Evolutionary conservation across 768 basidiomycete species (phyloP), one percentile per base, ranked within the genome.

Genomic region (Trametes punicea): DNA sequence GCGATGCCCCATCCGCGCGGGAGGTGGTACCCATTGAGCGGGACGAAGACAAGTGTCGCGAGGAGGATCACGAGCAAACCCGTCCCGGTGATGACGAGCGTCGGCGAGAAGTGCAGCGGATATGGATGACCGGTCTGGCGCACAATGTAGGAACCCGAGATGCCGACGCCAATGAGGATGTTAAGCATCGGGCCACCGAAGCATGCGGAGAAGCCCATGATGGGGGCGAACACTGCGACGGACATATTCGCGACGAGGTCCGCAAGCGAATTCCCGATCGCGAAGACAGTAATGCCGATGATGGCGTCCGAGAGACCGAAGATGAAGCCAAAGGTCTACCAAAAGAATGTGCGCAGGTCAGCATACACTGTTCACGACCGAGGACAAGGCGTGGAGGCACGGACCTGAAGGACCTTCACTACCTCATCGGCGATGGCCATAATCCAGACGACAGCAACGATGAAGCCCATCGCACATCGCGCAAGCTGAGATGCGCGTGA

Each of bases 401-500:
- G 16, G 2, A 95, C 95, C 75, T 88, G 85, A 9, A 98, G 79
- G 10, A 98, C 86, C 45, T 88, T 81, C 27, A 98, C 93, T 2
- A 96, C 93, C 69, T 98, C 95, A 68, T 97, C 94, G 1, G 95
- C 94, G 45, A 98, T 94, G 6, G 90, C 93, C 84, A 98, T 95
- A 64, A 99, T 98, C 96, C 97, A 99, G 7, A 98, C 85, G 58
- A 98, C 82, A 2, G 93, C 80, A 25, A 96, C 87, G 20, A 86
- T 69, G 73, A 99, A 99, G 0, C 97, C 96, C 78, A 95, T 86
- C 21, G 85, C 87, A 66, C 93, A 96, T 9, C 94, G 80, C 9
- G 81, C 77, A 71, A 93, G 77, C 54, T 83, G 79, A 42, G 81
- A 77, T 13, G 79, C 65, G 5, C 78, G 75, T 59, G 82, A 77